Conservation (phyloP, 768 basidiomycete genomes). For the Inosperma sp. region DNA sequence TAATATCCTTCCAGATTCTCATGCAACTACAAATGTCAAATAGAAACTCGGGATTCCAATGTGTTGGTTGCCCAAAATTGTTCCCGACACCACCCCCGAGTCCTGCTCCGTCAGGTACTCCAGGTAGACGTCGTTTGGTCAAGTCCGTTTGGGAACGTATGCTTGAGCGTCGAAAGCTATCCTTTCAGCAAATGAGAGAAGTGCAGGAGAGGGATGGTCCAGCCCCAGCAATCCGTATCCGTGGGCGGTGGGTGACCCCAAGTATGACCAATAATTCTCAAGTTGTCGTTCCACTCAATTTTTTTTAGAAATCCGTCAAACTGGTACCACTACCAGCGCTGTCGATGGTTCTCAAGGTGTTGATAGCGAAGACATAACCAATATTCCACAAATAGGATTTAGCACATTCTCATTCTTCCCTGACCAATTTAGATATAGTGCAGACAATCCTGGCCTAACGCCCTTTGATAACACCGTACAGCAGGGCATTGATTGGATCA, state of each 20-base stretch:
- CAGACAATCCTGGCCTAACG: conserved; percentile 44
- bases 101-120: conserved; percentile 22
- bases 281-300: conserved; percentile 7
- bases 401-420: conserved; percentile 63
- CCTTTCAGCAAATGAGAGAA: conserved; percentile 42
- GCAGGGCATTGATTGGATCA: conserved; percentile 53
- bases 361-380: conserved; percentile 60
- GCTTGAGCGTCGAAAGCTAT: conserved; percentile 44
- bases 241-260: conserved; percentile 58
- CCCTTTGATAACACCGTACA: conserved; percentile 50
- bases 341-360: conserved; percentile 64
- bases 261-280: conserved; percentile 29
- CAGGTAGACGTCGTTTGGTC: conserved; percentile 34
- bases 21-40: neutral
- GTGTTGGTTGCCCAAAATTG: conserved; percentile 51
- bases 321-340: conserved; percentile 40
- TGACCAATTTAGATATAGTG: conserved; percentile 55
- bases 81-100: conserved; percentile 37
- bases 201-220: conserved; percentile 31
- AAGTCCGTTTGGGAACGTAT: conserved; percentile 46
- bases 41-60: conserved; percentile 55
- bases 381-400: conserved; percentile 54
- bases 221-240: conserved; percentile 43
- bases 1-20: conserved; percentile 1
- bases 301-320: conserved; percentile 41